Evolutionary conservation across 1,284 basidiomycete species (phyloP), one percentile per base, ranked within the genome.

Genomic region (Stereum hirsutum): DNA sequence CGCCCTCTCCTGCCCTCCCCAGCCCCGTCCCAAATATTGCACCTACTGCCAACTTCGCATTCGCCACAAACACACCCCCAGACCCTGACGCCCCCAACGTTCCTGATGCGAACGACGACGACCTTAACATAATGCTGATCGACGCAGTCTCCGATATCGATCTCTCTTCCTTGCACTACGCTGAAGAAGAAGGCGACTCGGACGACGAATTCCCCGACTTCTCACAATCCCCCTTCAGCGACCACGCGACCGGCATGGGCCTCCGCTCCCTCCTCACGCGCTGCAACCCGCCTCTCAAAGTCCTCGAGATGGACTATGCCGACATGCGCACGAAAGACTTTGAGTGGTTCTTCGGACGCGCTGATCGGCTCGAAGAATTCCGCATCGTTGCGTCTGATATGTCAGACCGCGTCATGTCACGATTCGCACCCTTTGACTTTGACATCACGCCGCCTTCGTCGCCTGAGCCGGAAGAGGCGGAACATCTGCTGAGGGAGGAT

Each of bases 251-350:
- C 3, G 83, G 83, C 14, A 82, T 85, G 79, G 84, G 82, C n/a
- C 61, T 87, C 21, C 75, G 83, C 27, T 67, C 63, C 41, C 70
- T 87, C 42, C 68, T 85, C 30, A 54, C 59, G 8, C 69, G 78
- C 12, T 75, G 68, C 43, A 62, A 64, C 38, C 82, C 83, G 2
- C 78, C 80, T 11, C 61, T 87, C 31, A 65, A 67, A 35, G 58
- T 76, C 24, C 69, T 87, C 23, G 71, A 80, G 54, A 87, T 87
- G 83, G 79, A 86, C 54, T 81, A 78, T 50, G 78, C 78, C 39
- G 84, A 86, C 59, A 77, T 85, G 73, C 75, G 83, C 33, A 85
- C 81, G 38, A 86, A 85, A 59, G 83, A 87, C 56, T 87, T 87
- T 55, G 55, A 54, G 28, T 83, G 75, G 64, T 63, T 76, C 36